Evolutionary conservation across 306 rosid species (phyloP), one percentile per base, ranked within the genome.

Genomic region (Castanea mollissima): DNA sequence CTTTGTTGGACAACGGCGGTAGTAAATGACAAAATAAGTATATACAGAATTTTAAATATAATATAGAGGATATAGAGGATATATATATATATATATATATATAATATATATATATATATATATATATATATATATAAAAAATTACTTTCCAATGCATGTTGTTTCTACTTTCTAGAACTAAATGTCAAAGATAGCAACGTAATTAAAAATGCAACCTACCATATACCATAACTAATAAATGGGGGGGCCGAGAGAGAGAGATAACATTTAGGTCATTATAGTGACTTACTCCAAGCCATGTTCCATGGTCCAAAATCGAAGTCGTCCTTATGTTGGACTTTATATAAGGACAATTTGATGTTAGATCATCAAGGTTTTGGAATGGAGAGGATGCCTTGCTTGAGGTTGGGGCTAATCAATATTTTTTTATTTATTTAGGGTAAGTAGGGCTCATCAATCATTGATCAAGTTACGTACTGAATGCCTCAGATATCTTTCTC

Each of bases 231-330:
- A n/a, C 29, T n/a, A 57, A 20, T 57, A 20, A 57, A 7, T 18
- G 27, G 29, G 2, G 63, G 3, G 8, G 41, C 38, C 38, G 1
- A 7, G 44, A 34, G 35, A 34, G 10, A 21, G 12, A 21, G 25
- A 58, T 5, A 49, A 12, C 54, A 49, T 49, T 49, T 49, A 10
- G 14, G 54, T 60, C 13, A 60, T 25, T 25, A 60, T 56, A 76
- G 19, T 52, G 81, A 74, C 3, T 51, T 65, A 67, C 34, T 12
- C 74, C 78, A 85, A 77, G 51, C 62, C 96, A 91, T 87, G 90
- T 91, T 87, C 89, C 62, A 71, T 76, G 96, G 96, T 79, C 83
- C 86, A 85, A 82, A 89, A 77, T 81, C 38, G 85, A 89, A 81
- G 88, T 52, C 77, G 38, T 59, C 69, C 59, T 72, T 41, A 2